Percentiles rank a stretch among this genome's conserved stretches.
These are phyloP conservation scores for Delitschia confertaspora DNA, from an alignment of 495 filamentous ascomycete species.

Conservation along the genomic window DNA sequence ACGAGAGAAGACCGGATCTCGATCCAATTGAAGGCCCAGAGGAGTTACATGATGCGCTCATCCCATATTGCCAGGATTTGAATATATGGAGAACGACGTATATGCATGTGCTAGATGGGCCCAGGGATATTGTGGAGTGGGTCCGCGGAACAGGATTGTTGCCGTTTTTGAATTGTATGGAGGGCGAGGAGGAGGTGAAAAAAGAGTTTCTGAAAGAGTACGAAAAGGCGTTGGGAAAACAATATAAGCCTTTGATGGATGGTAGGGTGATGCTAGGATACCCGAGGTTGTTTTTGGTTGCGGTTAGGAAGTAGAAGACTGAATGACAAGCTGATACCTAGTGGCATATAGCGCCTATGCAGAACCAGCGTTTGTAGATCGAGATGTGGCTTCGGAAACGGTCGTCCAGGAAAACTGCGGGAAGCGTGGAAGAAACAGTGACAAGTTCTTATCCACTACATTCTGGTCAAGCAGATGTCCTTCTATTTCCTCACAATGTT, in stretches of 20 bases:
- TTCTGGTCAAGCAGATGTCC: too few species aligned
- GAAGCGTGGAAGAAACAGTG: too few species aligned
- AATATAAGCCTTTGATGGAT: conserved; percentile 36
- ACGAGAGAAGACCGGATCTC: conserved; percentile 32
- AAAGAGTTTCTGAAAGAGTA: conserved; percentile 40
- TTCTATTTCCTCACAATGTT: too few species aligned
- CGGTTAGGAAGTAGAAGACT: conserved; percentile 27
- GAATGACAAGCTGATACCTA: too few species aligned
- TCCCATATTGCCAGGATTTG: conserved; percentile 36
- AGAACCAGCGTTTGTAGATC: too few species aligned
- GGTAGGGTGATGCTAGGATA: conserved; percentile 42
- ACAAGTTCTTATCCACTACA: too few species aligned
- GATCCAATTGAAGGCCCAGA: conserved; percentile 40
- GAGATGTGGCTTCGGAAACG: too few species aligned
- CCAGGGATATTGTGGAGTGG: conserved; percentile 47
- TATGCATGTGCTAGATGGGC: conserved; percentile 41
- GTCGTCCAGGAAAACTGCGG: too few species aligned
- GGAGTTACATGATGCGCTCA: conserved; percentile 42
- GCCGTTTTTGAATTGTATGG: conserved; percentile 42
- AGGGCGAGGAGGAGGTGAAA: conserved; percentile 24
- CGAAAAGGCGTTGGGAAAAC: conserved; percentile 32
- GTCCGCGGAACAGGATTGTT: conserved; percentile 47
- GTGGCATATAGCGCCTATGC: too few species aligned
- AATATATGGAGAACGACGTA: conserved; percentile 47
- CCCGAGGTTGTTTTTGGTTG: conserved; percentile 44